A percentile compares a stretch with the other conserved stretches of the same genome.
These are phyloP conservation scores for Colletotrichum karsti DNA, from an alignment of 2,329 filamentous ascomycete genomes.

Conservation along the genomic window DNA sequence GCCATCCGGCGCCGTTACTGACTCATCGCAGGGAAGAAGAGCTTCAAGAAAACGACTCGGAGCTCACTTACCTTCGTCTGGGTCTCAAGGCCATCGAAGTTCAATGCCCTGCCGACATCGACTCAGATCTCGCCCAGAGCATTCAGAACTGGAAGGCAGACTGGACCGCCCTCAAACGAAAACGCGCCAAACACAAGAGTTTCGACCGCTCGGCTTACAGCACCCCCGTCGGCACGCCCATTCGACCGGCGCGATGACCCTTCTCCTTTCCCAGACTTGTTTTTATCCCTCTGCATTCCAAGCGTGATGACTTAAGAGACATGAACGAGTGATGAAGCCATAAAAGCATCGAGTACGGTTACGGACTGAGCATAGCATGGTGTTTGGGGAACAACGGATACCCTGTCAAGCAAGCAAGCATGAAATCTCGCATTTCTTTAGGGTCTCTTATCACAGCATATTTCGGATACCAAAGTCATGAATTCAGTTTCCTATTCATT, in stretches of 20 bases:
- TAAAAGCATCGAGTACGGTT: slow-evolving; percentile 25
- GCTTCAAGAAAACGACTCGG: slow-evolving; percentile 64
- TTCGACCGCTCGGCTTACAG: slow-evolving; percentile 25
- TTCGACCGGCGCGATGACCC: slow-evolving; percentile 25
- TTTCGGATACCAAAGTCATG: slow-evolving; percentile 18
- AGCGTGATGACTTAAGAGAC: slow-evolving; percentile 26
- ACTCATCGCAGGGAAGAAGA: slow-evolving; percentile 58
- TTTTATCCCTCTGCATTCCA: slow-evolving; percentile 20
- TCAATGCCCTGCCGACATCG: slow-evolving; percentile 59
- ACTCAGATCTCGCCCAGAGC: slow-evolving; percentile 65
- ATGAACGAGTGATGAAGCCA: slow-evolving; percentile 29
- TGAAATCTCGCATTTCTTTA: slow-evolving; percentile 22
- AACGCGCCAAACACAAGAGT: slow-evolving; percentile 40
- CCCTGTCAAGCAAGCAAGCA: slow-evolving; percentile 15
- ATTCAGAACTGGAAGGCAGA: slow-evolving; percentile 70
- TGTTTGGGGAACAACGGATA: slow-evolving; percentile 26
- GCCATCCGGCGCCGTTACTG: neutral
- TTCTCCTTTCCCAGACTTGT: slow-evolving; percentile 5
- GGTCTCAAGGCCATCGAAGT: slow-evolving; percentile 70
- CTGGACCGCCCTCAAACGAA: slow-evolving; percentile 61
- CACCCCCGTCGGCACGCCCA: slow-evolving; percentile 23
- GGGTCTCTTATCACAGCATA: slow-evolving; percentile 15
- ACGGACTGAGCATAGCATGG: slow-evolving; percentile 28
- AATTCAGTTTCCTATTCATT: slow-evolving; percentile 9
- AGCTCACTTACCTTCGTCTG: slow-evolving; percentile 69